Percentiles rank a stretch among this genome's conserved stretches.
These are phyloP conservation scores for Populus simonii DNA, from an alignment of 345 rosid genomes.

Conservation along the genomic window DNA sequence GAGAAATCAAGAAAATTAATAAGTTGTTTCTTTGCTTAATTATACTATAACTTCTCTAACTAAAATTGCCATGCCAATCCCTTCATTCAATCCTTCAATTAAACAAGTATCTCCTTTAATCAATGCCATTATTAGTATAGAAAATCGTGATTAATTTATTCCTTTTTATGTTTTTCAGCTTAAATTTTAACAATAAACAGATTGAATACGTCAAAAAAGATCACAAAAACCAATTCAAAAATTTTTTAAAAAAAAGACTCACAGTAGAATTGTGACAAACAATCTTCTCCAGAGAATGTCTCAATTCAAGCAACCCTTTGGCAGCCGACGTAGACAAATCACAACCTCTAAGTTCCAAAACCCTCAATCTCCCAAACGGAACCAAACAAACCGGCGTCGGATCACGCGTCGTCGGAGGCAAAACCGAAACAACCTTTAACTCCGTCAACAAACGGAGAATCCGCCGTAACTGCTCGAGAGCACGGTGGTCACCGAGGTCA, in stretches of 20 bases:
- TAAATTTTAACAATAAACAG: neutral
- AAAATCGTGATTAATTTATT: neutral
- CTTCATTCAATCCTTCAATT: neutral
- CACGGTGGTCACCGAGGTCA: slow-evolving; percentile 94
- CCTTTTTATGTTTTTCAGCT: neutral
- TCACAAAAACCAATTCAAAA: neutral
- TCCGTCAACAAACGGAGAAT: slow-evolving; percentile 74
- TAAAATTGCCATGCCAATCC: neutral
- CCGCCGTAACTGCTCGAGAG: slow-evolving; percentile 91
- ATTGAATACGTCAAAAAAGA: neutral
- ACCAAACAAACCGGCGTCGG: slow-evolving; percentile 87
- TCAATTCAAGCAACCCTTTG: slow-evolving; percentile 79
- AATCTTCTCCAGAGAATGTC: slow-evolving; percentile 86
- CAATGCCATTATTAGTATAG: neutral
- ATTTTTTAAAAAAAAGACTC: slow-evolving; percentile 28
- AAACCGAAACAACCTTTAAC: slow-evolving; percentile 76
- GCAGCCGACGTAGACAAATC: slow-evolving; percentile 93
- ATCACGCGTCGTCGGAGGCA: slow-evolving; percentile 71
- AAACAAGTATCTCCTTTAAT: neutral
- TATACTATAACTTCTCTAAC: too few relatives aligned
- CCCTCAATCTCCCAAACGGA: slow-evolving; percentile 72
- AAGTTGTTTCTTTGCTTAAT: neutral
- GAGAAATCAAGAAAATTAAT: neutral
- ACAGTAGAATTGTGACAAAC: slow-evolving; percentile 95
- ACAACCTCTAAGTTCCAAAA: slow-evolving; percentile 85